Evolutionary conservation across 345 rosid species (phyloP), one percentile per base, ranked within the genome.

Genomic region (Citrus mangshanensis): DNA sequence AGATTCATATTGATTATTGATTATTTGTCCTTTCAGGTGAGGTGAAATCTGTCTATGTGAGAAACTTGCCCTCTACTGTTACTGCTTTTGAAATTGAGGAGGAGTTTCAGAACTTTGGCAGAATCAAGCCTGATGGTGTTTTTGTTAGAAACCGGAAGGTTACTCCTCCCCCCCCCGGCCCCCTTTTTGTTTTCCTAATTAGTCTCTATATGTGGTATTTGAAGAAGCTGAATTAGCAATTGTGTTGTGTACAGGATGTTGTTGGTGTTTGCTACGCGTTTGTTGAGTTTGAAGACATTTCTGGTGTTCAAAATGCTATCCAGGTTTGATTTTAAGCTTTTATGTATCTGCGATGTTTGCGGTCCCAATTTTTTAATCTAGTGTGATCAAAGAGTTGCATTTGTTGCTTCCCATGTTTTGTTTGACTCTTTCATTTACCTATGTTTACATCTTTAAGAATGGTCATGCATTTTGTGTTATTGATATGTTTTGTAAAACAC

Each of bases 231-330:
- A 85, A 77, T 74, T 78, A 25, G 38, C 30, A 30, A 4, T 75
- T 78, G 49, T 79, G 56, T 51, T 75, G 60, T 42, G 24, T 84
- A 86, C 89, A 93, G 99, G 99, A 96, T 86, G 90, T 89, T 78
- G 79, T 90, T 74, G 99, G 98, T 37, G 93, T 93, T 56, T 96
- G 98, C 89, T 96, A 93, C 82, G 99, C 99, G 18, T 96, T 94
- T 80, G 98, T 96, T 34, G 99, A 96, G 88, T 96, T 89, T 77
- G 99, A 94, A 89, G 99, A 96, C 85, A 85, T 93, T 68, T 21
- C 77, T 49, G 86, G 93, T 49, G 99, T 94, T 73, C 97, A 93
- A 76, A 94, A 94, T 85, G 98, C 98, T 78, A 86, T 96, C 77
- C 89, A 91, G 98, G 99, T 96, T 74, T 79, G 56, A 62, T 82